Conservation (phyloP, 108 stramenopile genomes). For the Pseudonitzschia pungens region DNA sequence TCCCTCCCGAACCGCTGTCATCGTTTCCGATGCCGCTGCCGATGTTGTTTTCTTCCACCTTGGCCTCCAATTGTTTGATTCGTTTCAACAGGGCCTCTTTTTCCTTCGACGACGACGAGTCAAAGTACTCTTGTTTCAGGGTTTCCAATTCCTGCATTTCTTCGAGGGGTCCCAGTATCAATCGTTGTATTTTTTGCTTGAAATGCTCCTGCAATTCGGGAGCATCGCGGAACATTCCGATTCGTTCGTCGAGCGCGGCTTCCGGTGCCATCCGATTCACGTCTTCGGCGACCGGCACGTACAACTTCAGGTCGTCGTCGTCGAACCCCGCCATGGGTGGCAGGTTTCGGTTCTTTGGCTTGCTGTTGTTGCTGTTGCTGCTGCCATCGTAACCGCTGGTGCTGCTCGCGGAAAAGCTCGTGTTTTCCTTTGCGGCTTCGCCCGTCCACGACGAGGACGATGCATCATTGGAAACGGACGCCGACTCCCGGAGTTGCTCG, state of each 20-base stretch:
- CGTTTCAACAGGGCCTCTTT: constrained; percentile 31
- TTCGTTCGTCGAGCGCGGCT: constrained; percentile 21
- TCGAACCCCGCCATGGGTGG: constrained; percentile 40
- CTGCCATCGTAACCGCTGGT: neutral
- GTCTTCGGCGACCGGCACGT: constrained; percentile 34
- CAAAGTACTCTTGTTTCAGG: constrained; percentile 32
- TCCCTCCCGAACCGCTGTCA: constrained; percentile 1
- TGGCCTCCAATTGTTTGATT: constrained; percentile 33
- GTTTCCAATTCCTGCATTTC: constrained; percentile 38
- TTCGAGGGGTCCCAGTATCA: constrained; percentile 36
- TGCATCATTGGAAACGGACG: too few relatives aligned
- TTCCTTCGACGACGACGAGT: constrained; percentile 31
- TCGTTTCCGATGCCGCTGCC: neutral
- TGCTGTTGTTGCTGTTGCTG: neutral
- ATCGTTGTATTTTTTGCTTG: constrained; percentile 34
- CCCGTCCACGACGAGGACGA: neutral
- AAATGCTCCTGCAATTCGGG: constrained; percentile 39
- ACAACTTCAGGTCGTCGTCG: constrained; percentile 38
- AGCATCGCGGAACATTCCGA: constrained; percentile 31
- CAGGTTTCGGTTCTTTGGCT: constrained; percentile 10
- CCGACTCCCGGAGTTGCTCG: neutral
- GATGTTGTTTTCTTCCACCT: constrained; percentile 14
- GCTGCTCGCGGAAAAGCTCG: neutral
- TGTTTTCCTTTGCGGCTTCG: neutral
- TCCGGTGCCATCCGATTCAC: constrained; percentile 33